Conservation (phyloP, 106 monocot genomes). For the Allium fistulosum region DNA sequence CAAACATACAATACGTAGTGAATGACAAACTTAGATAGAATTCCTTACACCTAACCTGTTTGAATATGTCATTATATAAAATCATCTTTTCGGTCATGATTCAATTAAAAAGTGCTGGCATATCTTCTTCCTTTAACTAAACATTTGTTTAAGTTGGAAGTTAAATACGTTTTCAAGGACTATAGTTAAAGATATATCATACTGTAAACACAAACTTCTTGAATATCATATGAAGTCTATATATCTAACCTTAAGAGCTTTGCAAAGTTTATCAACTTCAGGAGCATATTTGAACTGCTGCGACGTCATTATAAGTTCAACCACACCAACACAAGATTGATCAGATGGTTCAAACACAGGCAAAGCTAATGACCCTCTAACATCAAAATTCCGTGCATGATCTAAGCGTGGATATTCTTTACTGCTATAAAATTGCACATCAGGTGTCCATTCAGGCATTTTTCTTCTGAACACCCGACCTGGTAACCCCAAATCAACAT, state of each 20-base stretch:
- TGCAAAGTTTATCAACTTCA: slow-evolving; percentile 90
- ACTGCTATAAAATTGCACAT: slow-evolving; percentile 73
- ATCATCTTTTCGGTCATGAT: no score
- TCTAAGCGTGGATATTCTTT: slow-evolving; percentile 66
- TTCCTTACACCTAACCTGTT: no score
- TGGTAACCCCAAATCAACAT: slow-evolving; percentile 57
- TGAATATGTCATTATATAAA: no score
- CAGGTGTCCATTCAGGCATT: slow-evolving; percentile 83
- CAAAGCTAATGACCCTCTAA: slow-evolving; percentile 61
- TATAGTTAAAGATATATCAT: no score
- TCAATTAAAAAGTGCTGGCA: no score
- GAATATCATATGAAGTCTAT: background rate
- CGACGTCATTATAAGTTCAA: slow-evolving; percentile 86
- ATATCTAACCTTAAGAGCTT: slow-evolving; percentile 78
- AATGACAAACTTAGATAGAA: no score
- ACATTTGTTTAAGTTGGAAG: no score
- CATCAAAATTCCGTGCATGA: slow-evolving; percentile 65
- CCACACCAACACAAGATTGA: slow-evolving; percentile 65
- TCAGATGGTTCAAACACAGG: slow-evolving; percentile 65
- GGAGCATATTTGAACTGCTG: slow-evolving; percentile 71
- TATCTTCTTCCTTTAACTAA: no score
- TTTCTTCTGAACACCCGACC: slow-evolving; percentile 64
- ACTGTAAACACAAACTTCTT: no score
- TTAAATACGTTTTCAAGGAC: no score
- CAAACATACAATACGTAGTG: no score